Percentiles rank a stretch among this genome's conserved stretches.
phyloP scores from a whole-genome alignment of 805 yeast species.

The Saccharomycopsis lassenensis region DNA sequence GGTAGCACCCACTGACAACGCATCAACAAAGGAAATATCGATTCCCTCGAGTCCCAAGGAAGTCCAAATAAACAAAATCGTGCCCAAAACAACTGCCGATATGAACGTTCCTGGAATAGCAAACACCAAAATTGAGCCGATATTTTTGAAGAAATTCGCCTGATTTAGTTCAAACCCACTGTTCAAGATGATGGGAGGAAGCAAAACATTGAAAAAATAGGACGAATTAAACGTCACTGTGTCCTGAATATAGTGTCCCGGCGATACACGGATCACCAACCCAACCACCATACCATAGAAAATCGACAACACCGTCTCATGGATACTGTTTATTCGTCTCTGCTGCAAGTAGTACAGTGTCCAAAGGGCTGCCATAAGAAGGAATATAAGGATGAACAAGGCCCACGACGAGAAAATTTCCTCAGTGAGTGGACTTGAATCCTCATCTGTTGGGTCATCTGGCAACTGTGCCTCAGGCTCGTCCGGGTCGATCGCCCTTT shows the following conservation, averaged over 20 bases:
- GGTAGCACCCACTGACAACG: constrained; percentile 95
- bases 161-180: constrained; percentile 96
- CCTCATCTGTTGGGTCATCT: constrained; percentile 28
- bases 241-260: constrained; percentile 96
- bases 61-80: constrained; percentile 81
- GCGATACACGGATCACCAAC: constrained; percentile 74
- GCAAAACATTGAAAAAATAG: constrained; percentile 83
- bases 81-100: constrained; percentile 84
- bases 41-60: constrained; percentile 84
- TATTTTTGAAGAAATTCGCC: constrained; percentile 86
- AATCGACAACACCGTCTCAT: constrained; percentile 92
- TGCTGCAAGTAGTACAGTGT: constrained; percentile 89
- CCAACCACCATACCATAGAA: constrained; percentile 98
- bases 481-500: too few relatives aligned
- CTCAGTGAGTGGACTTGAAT: constrained; percentile 76
- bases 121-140: constrained; percentile 81
- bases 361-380: constrained; percentile 86
- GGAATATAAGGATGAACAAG: constrained; percentile 67
- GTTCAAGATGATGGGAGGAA: constrained; percentile 93
- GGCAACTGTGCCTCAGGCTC: not conserved
- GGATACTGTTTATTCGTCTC: constrained; percentile 86
- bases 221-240: constrained; percentile 91
- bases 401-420: constrained; percentile 99
- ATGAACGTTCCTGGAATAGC: constrained; percentile 97
- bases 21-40: constrained; percentile 88